Evolutionary conservation across 176 grass and related monocot species (phyloP), one percentile per base, ranked within the genome.

Genomic region (Puya raimondii): DNA sequence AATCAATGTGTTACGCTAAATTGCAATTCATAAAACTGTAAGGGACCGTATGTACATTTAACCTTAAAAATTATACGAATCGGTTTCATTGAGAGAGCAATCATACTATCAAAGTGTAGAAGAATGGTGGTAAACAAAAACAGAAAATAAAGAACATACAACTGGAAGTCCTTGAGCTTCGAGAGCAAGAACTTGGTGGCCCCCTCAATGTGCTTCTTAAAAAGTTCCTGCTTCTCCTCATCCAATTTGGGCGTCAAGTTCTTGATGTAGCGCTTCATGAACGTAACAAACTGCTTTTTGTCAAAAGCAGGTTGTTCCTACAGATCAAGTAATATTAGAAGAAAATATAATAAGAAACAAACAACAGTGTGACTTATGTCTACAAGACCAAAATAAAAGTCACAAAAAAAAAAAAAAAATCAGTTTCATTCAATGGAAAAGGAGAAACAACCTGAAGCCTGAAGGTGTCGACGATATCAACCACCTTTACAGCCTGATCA

Each of bases 241-340:
- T 79, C 81, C 1, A 84, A 64, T n/a, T 79, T 84, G 12, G 64
- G 81, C 3, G 72, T 84, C 22, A 84, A 17, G 11, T 70, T 53
- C 27, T 84, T 84, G 11, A 79, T 79, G 27, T 84, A 84, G 13
- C 64, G 64, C 67, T 84, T 84, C 70, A 84, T 84, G 42, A 47
- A 79, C 10, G 64, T 70, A 20, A 84, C 75, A 51, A 84, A 79
- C 33, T 79, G 81, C 22, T 84, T 83, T 52, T 78, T 83, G 64
- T 84, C 76, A 18, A 79, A 75, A 0, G 81, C 16, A 6, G 81
- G 76, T 70, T 74, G 75, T 48, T 84, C 81, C 64, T 59, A 42
- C 33, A 42, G 54, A 16, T 5, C 15, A 18, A 20, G 15, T 8
- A 17, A 59, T 9, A 59, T 58, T 58, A 16, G 16, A 59, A 59